phyloP scores from a whole-genome alignment of 1,284 basidiomycete species.

The Fomitopsis palustris region DNA sequence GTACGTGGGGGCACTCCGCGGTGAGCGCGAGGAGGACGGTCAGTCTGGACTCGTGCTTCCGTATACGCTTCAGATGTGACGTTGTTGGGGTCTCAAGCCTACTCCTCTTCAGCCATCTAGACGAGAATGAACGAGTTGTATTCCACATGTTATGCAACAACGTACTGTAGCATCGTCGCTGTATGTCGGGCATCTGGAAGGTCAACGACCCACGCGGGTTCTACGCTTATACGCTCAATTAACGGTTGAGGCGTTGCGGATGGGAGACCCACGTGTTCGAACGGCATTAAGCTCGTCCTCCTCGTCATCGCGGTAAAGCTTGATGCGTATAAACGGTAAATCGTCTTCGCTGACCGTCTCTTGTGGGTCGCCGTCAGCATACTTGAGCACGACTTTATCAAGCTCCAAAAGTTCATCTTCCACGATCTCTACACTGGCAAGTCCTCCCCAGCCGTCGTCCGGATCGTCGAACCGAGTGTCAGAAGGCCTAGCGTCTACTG shows the following conservation, averaged over 20 bases:
- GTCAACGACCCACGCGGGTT: constrained; percentile 83
- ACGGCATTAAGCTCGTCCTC: constrained; percentile 56
- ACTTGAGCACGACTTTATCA: constrained; percentile 14
- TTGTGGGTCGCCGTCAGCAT: constrained; percentile 32
- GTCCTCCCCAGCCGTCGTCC: constrained; percentile 46
- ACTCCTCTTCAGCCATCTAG: constrained; percentile 62
- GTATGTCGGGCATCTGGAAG: constrained; percentile 67
- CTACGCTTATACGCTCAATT: constrained; percentile 3
- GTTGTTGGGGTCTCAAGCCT: constrained; percentile 59
- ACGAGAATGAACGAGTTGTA: background rate
- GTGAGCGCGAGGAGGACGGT: constrained; percentile 52
- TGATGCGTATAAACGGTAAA: constrained; percentile 62
- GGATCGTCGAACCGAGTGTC: constrained; percentile 8
- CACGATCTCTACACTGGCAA: constrained; percentile 31
- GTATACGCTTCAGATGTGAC: constrained; percentile 79
- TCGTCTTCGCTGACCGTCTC: constrained; percentile 50
- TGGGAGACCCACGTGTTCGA: constrained; percentile 45
- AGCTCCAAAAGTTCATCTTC: constrained; percentile 16
- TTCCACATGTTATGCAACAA: constrained; percentile 9
- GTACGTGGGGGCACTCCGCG: constrained; percentile 17
- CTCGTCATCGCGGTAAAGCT: constrained; percentile 45
- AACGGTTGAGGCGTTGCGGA: background rate
- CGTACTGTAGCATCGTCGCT: constrained; percentile 63
- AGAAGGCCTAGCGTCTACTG: constrained; percentile 24
- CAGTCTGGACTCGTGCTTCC: constrained; percentile 44